A percentile compares a stretch with the other conserved stretches of the same genome.
Conservation (phyloP, 176 grass and related monocot species). For the Eragrostis curvula region DNA sequence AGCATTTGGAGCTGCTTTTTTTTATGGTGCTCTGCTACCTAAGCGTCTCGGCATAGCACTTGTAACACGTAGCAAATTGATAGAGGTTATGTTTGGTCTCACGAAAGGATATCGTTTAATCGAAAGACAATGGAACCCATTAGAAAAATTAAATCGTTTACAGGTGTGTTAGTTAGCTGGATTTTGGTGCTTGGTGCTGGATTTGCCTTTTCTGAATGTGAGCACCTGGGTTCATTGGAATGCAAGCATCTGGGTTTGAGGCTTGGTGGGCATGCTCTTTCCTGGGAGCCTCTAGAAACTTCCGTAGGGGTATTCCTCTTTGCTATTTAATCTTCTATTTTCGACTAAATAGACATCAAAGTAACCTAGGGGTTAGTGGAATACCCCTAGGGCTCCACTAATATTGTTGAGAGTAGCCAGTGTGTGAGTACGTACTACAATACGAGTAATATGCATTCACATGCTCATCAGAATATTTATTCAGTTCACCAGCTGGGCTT, state of each 20-base stretch:
- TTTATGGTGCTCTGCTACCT: too few species aligned
- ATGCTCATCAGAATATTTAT: background rate
- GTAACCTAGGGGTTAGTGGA: too few species aligned
- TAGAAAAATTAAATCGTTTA: background rate
- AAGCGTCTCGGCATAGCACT: too few species aligned
- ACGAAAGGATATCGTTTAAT: too few species aligned
- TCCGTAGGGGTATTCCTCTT: background rate
- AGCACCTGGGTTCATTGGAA: background rate
- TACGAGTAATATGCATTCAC: background rate
- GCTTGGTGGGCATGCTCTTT: background rate
- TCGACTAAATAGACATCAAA: background rate
- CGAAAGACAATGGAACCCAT: background rate
- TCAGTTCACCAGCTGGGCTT: background rate
- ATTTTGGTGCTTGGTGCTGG: background rate
- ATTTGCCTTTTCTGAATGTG: background rate
- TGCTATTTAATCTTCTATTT: background rate
- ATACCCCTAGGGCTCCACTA: background rate
- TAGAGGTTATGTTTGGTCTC: too few species aligned
- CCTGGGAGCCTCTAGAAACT: background rate
- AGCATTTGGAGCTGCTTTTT: too few species aligned
- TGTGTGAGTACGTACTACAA: background rate
- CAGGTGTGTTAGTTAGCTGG: background rate
- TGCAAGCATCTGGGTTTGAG: background rate
- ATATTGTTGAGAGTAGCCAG: background rate
- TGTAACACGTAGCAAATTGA: too few species aligned